phyloP scores from a whole-genome alignment of 345 rosid species.

The Eucalyptus victrix region DNA sequence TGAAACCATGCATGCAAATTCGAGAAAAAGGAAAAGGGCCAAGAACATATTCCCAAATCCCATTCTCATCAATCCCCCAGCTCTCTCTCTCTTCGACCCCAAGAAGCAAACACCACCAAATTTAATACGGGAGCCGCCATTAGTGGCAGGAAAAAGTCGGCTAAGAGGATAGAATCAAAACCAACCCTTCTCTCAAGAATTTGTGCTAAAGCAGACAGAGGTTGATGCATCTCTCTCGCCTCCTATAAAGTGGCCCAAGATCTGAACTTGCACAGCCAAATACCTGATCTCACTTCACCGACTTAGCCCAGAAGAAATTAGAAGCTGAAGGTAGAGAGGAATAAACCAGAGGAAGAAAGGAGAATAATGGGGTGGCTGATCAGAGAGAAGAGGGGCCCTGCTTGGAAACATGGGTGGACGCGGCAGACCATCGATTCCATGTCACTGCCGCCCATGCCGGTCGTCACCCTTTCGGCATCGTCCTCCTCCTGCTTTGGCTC shows the following conservation, averaged over 20 bases:
- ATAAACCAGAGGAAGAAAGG: not conserved
- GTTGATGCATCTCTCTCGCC: not conserved
- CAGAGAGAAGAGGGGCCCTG: constrained; percentile 46
- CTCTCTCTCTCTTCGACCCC: not conserved
- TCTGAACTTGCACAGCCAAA: not conserved
- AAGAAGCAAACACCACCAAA: not conserved
- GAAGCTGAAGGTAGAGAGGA: not conserved
- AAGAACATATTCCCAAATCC: not conserved
- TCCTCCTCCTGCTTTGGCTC: constrained; percentile 26
- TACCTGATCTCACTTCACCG: not conserved
- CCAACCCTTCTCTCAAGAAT: constrained; percentile 1
- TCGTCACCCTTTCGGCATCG: constrained; percentile 41
- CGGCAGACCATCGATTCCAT: constrained; percentile 31
- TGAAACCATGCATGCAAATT: not conserved
- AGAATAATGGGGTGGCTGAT: constrained; percentile 39
- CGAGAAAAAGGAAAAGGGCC: not conserved
- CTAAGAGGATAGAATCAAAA: constrained; percentile 7
- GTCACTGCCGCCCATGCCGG: constrained; percentile 53
- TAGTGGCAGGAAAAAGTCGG: constrained; percentile 1
- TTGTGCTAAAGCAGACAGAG: constrained; percentile 21
- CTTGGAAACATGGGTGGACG: constrained; percentile 64
- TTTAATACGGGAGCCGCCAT: not conserved
- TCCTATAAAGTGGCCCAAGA: not conserved
- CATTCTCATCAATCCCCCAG: not conserved
- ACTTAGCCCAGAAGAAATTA: not conserved